These are phyloP conservation scores for Termitomyces sp. DNA, from an alignment of 768 basidiomycete genomes.

Conservation along the genomic window DNA sequence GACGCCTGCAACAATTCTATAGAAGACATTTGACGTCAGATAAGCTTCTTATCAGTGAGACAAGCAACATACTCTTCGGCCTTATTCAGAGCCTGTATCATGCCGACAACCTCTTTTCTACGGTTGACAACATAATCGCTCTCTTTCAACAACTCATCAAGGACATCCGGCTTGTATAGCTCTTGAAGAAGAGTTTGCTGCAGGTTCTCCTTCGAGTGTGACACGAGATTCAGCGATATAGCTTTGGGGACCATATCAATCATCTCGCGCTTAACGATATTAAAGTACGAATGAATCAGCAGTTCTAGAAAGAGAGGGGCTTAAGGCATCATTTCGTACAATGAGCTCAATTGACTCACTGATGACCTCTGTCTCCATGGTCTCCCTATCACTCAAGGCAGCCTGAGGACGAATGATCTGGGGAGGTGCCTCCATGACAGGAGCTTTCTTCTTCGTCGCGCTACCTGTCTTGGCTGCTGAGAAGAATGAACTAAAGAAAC, in stretches of 20 bases:
- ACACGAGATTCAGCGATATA: constrained; percentile 86
- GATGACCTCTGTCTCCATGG: constrained; percentile 99
- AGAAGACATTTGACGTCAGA: constrained; percentile 1
- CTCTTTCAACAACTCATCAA: constrained; percentile 94
- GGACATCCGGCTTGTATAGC: constrained; percentile 94
- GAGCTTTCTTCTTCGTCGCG: constrained; percentile 52
- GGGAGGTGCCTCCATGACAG: constrained; percentile 68
- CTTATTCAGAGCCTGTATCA: constrained; percentile 93
- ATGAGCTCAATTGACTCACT: constrained; percentile 40
- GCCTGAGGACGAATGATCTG: constrained; percentile 84
- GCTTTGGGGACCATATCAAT: constrained; percentile 99
- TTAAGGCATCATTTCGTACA: neutral
- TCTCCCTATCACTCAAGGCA: constrained; percentile 89
- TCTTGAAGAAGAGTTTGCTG: constrained; percentile 93
- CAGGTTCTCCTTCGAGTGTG: constrained; percentile 89
- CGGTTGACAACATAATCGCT: constrained; percentile 85
- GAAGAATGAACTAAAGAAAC: constrained; percentile 97
- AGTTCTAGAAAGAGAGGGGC: constrained; percentile 51
- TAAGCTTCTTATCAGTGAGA: constrained; percentile 1
- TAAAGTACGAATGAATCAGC: constrained; percentile 95
- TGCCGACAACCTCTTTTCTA: constrained; percentile 89
- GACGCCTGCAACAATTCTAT: constrained; percentile 62
- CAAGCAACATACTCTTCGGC: constrained; percentile 78
- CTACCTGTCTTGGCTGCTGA: constrained; percentile 52
- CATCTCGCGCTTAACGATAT: constrained; percentile 98